These are phyloP conservation scores for Entomortierella beljakovae DNA, from an alignment of 192 early-diverging fungal species.

Conservation along the genomic window DNA sequence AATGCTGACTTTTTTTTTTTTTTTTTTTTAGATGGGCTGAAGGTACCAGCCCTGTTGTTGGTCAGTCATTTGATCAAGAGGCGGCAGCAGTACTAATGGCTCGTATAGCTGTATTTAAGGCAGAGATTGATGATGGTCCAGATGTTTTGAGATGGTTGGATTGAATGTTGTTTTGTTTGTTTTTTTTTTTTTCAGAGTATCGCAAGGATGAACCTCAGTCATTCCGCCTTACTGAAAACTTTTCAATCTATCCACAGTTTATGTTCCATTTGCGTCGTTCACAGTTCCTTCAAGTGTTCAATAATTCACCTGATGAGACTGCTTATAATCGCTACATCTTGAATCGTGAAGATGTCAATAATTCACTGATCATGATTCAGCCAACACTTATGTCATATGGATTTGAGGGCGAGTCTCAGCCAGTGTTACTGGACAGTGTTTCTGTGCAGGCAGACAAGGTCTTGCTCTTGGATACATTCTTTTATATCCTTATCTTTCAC, in stretches of 20 bases:
- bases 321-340: constrained; percentile 94
- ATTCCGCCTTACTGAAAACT: constrained; percentile 92
- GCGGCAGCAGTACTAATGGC: constrained; percentile 98
- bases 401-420: constrained; percentile 88
- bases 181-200: constrained; percentile 97
- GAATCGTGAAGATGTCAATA: constrained; percentile 96
- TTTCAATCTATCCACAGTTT: constrained; percentile 99
- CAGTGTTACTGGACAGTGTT: constrained; percentile 95
- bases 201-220: constrained; percentile 94
- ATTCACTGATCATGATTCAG: constrained; percentile 99
- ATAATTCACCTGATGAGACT: constrained; percentile 99
- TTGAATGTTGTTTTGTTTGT: constrained; percentile 97
- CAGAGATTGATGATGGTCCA: constrained; percentile 96
- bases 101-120: constrained; percentile 97
- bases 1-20: not conserved
- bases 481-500: constrained; percentile 99
- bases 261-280: constrained; percentile 99
- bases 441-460: constrained; percentile 97
- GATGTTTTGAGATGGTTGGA: constrained; percentile 99
- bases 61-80: constrained; percentile 97
- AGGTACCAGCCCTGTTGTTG: constrained; percentile 85
- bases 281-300: constrained; percentile 99
- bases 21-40: constrained; percentile 70
- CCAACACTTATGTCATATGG: constrained; percentile 95
- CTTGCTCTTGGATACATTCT: constrained; percentile 96